Evolutionary conservation across 2,329 filamentous ascomycete species (phyloP), one percentile per base, ranked within the genome.

Genomic region (Verticillium klebahnii): DNA sequence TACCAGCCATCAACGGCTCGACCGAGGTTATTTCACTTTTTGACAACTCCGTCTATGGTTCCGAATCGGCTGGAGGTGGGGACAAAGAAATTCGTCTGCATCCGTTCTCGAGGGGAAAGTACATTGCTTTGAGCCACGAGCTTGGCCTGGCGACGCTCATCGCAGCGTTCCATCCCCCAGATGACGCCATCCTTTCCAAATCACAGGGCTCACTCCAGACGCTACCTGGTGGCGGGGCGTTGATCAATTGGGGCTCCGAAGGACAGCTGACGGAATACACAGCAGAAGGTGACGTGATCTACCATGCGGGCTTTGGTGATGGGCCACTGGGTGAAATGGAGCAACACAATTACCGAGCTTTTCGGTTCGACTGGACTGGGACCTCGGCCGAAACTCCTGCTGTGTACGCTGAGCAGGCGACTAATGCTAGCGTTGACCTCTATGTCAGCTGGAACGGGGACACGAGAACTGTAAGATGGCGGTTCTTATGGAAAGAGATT

Each of bases 161-260:
- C 8, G 40, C 40, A 2, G 60, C 61, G 3, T 69, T 62, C 32
- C 52, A 59, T 2, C 61, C 60, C 2, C 62, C 66, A 2, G 61
- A 67, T 7, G 58, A 57, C 29, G 3, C 45, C 17, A 29, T 67
- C 17, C 59, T 57, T 17, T 60, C 64, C 14, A 37, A 29, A 15
- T 64, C 63, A 11, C 78, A 80, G 63, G 77, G 77, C 7, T 78
- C 74, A 15, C 79, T 82, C 34, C 85, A 88, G 65, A 67, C 84
- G 5, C 76, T 88, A 0, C 77, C 81, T 0, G 80, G 80, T 59
- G 81, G 81, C 36, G 82, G 84, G 62, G 78, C 79, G 7, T 72
- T 87, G 52, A 79, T 87, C 34, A 82, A 83, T 64, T 88, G 84
- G 84, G 84, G 85, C 5, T 78, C 77, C 0, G 76, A 78, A 19